Percentiles rank a stretch among this genome's conserved stretches.
Conservation (phyloP, 805 yeast genomes). For the Groenewaldozyma tartarivorans region DNA sequence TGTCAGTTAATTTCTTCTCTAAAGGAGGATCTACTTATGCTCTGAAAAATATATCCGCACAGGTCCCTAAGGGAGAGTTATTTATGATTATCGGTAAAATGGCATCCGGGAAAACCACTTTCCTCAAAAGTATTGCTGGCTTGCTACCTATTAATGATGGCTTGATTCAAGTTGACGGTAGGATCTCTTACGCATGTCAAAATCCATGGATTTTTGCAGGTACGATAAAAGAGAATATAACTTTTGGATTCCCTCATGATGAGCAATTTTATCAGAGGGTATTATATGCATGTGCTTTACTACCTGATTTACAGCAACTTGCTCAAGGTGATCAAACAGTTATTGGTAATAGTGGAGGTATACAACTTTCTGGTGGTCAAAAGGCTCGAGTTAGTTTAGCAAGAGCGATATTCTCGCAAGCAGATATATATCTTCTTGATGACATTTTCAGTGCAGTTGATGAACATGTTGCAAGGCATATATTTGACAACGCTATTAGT, state of each 20-base stretch:
- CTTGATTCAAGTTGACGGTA: conserved; percentile 49
- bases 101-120: conserved; percentile 78
- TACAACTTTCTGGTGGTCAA: conserved; percentile 93
- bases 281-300: conserved; percentile 80
- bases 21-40: too few relatives aligned
- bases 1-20: too few relatives aligned
- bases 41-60: too few relatives aligned
- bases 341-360: conserved; percentile 92
- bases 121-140: conserved; percentile 65
- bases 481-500: conserved; percentile 61
- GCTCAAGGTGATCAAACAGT: conserved; percentile 84
- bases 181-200: conserved; percentile 74
- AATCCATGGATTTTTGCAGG: conserved; percentile 89
- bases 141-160: conserved; percentile 70
- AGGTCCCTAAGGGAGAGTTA: neutral
- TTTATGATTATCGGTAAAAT: conserved; percentile 44
- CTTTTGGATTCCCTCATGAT: conserved; percentile 80
- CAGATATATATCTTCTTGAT: conserved; percentile 81
- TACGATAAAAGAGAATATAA: conserved; percentile 72
- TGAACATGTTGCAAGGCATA: conserved; percentile 86
- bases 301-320: conserved; percentile 62
- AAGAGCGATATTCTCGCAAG: conserved; percentile 87
- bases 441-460: conserved; percentile 94
- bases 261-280: conserved; percentile 70
- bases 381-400: conserved; percentile 92